Percentiles rank a stretch among this genome's conserved stretches.
Conservation (phyloP, 495 filamentous ascomycete species). For the Cercophora sp. region DNA sequence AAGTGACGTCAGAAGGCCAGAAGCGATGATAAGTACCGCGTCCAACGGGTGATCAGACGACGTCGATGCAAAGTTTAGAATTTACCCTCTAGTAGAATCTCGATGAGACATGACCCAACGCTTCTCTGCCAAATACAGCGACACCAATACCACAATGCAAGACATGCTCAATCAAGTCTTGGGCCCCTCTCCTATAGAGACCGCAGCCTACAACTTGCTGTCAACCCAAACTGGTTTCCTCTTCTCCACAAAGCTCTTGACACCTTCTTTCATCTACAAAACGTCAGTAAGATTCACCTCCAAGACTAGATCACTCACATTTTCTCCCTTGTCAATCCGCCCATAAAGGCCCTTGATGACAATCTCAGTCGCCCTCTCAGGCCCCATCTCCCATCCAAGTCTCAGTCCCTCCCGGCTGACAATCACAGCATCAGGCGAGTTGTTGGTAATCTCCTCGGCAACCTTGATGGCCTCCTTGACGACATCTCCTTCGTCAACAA, state of each 20-base stretch:
- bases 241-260: constrained; percentile 77
- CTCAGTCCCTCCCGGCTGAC: constrained; percentile 63
- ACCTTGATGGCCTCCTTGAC: constrained; percentile 51
- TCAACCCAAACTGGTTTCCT: constrained; percentile 66
- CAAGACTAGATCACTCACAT: too few species aligned
- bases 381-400: constrained; percentile 59
- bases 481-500: constrained; percentile 43
- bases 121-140: too few species aligned
- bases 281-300: too few species aligned
- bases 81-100: too few species aligned
- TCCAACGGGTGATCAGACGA: too few species aligned
- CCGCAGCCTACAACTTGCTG: constrained; percentile 77
- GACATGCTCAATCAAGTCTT: too few species aligned
- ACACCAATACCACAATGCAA: too few species aligned
- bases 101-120: too few species aligned
- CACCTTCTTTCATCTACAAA: constrained; percentile 73
- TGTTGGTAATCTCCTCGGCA: constrained; percentile 52
- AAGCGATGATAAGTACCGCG: too few species aligned
- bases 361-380: constrained; percentile 57
- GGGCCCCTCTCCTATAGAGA: too few species aligned
- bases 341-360: constrained; percentile 56
- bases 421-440: constrained; percentile 73
- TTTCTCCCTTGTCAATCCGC: constrained; percentile 60
- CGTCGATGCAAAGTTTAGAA: too few species aligned
- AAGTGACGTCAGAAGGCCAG: too few species aligned